Evolutionary conservation across 139 green algal genomes (phyloP), one percentile per base, ranked within the genome.

Genomic region (Haematococcus sp.): DNA sequence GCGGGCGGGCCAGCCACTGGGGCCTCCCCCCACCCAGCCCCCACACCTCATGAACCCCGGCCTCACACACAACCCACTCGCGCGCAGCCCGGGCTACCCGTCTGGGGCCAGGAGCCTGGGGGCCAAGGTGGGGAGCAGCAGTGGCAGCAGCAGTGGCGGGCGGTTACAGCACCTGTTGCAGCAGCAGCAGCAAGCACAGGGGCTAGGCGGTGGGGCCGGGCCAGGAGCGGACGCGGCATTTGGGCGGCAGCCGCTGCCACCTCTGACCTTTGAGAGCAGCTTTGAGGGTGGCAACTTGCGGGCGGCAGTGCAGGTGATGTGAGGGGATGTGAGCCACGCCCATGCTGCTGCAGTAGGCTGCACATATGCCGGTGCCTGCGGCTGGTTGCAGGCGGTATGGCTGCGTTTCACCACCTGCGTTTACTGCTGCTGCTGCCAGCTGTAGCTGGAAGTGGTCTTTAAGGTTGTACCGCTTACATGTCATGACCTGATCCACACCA

Each of bases 201-300:
- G 5, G 20, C 16, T 23, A 9, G 46, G 49, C 28, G 46, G 28
- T 17, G 28, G 28, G 28, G 67, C 27, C 5, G 27, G 49, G 4
- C 27, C 23, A 61, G 13, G 67, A 11, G 7, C 7, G 40, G 40
- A 11, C 40, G 40, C 7, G 40, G 40, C 40, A 49, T 7, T 7
- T 11, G 40, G 40, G 40, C 40, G 40, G 49, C 46, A 52, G 58
- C 34, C 23, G 0, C 9, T 59, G 20, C 69, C 69, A 1, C 55
- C 46, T 27, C 76, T 82, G 4, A 7, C 31, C 15, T 83, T 83
- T 35, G 52, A 76, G 23, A 82, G 75, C 0, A 40, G 31, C 52
- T 85, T 85, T 64, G 80, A 85, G 15, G 54, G 66, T 28, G 80
- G 80, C 16, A 85, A 85, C 80, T 58, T 85, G 25, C 64, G 80